Evolutionary conservation across 208 protist species (phyloP), one percentile per base, ranked within the genome.

Genomic region (Leishmania aethiopica): DNA sequence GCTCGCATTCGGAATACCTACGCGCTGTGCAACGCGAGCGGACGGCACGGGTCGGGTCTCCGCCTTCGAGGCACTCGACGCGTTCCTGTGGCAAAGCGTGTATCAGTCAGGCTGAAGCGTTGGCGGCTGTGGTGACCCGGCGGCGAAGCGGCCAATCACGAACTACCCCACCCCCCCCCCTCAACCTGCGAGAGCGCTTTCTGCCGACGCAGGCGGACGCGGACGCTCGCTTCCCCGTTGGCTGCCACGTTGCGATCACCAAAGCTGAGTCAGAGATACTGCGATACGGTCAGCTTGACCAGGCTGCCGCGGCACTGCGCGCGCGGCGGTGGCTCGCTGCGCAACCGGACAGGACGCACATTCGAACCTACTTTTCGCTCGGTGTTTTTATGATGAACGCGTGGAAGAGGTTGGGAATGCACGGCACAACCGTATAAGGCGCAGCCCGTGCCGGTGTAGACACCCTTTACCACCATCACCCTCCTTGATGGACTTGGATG

Each of bases 351-450:
- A 79, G 66, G 77, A 72, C 77, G 64, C 60, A 81, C n/a, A 74
- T 88, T 15, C 57, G 67, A 70, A 64, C 13, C 59, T 70, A 45
- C 55, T 86, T 86, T 55, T 22, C 55, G 2, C 60, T 25, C 1
- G 60, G 84, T 40, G 84, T 25, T n/a, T 75, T 88, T 45, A 85
- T 83, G 81, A 73, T 83, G 59, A 86, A 79, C 35, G 79, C 83
- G 72, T 85, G 77, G 84, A 88, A 85, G 22, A 81, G 81, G 70
- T 73, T 90, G n/a, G 71, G 81, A 37, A 35, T 86, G 19, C 86
- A 85, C 77, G 67, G 64, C 66, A 71, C 79, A 32, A 60, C 80
- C 17, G 53, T 67, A 32, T 86, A 67, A 75, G 8, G 10, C 35
- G 45, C 67, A 60, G 47, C 82, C 82, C 25, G 75, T 77, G 7